Base-by-base conservation (phyloP, 495 filamentous ascomycete genomes). In the Penicillium fimorum region DNA sequence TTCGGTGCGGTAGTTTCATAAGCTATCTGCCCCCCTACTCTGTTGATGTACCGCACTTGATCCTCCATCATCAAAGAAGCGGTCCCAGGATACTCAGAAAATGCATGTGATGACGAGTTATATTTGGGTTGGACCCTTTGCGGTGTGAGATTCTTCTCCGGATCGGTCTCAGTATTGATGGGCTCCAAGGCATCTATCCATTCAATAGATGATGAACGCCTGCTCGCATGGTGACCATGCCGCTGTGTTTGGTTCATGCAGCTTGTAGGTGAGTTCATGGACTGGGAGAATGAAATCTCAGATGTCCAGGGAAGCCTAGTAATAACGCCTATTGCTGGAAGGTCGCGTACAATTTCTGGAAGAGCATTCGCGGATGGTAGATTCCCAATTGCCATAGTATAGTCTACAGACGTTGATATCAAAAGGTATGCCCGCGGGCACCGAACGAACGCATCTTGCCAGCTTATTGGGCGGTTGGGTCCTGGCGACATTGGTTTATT, bases 371-470 rank as follows among this genome's bases (percentile, higher is more conserved):
- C 62, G 18, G 58, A 65, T 11, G 69, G 70, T 2, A 73, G 29
- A 15, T 63, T 51, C 1, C 69, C 69, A 9, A 66, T 52, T 1
- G 70, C 49, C 5, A 73, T 50, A 27, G 61, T 64, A 33, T 70
- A 70, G 24, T 73, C 70, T 5, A 73, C 65, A 0, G 59, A 63
- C 1, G 61, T 71, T 0, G 69, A 73, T 29, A 73, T 71, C 17
- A 70, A 57, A 11, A 73, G 59, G 44, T 73, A 73, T 2, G 69
- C 70, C 8, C 70, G 67, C 1, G 70, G 70, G 35, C 58, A 68
- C 17, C 54, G 56, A 1, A 71, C 38, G 41, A 68, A 73, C 0
- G 70, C 69, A 17, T 71, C 70, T 20, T 64, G 46, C 70, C 70
- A 73, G 47, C 55, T 64, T 11, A 57, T 64, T 13, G 63, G 63